Base-by-base conservation (phyloP, 228 moss, liverwort and hornwort genomes). In the Sphagnum fallax region DNA sequence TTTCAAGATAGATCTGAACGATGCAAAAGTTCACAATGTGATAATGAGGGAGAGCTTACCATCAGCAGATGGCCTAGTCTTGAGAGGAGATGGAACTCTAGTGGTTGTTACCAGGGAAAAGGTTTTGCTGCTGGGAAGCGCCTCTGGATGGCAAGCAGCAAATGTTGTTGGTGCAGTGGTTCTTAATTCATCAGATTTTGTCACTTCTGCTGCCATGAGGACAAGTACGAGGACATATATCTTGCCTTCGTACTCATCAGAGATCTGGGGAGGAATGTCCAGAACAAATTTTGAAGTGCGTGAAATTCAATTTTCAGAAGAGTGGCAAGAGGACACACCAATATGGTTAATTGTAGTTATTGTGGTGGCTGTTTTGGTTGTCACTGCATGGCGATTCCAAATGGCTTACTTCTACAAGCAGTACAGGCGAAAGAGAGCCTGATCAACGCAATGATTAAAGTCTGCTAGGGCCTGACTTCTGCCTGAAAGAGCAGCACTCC, bases 351-450 rank as follows among this genome's bases (percentile, higher is more conserved):
- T 84, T 49, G 4, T 77, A 47, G 65, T 77, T 12, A 67, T 88
- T 60, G 68, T 82, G 50, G 18, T 72, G 49, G 62, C 65, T 13
- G 72, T 78, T 14, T 62, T 76, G 48, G 74, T 69, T 0, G 69
- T 88, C 10, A 55, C 72, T 4, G 51, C 71, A 4, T 88, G 88
- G 88, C 77, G 88, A 57, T 82, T 75, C 47, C 84, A 88, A 75
- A 77, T 88, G 82, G 73, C 74, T n/a, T 75, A 88, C 76, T 78
- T 82, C 47, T 77, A 79, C 73, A 81, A 82, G 55, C 52, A 77
- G 10, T 70, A 80, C 62, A 76, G 73, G 15, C 81, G 70, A 13
- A 87, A 84, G 79, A 75, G 73, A 72, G 71, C 7, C 48, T 84
- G 74, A 84, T 57, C 32, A 32, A 32, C 2, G 32, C 32, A 32